A percentile compares a stretch with the other conserved stretches of the same genome.
These are phyloP conservation scores for Ramalina intermedia DNA, from an alignment of 495 filamentous ascomycete species.

Conservation along the genomic window DNA sequence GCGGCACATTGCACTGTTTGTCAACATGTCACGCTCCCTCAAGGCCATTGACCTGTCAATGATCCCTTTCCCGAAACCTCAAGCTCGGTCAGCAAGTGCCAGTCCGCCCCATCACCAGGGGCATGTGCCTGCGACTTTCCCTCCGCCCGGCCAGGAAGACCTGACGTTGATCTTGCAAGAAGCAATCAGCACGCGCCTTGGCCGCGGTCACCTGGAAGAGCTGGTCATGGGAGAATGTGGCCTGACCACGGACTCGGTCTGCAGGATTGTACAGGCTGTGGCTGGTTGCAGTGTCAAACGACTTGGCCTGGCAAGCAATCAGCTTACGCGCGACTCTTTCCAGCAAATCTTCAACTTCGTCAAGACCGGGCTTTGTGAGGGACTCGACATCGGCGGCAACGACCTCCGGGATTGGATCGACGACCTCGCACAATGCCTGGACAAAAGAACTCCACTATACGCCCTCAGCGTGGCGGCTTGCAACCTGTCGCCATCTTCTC, in stretches of 20 bases:
- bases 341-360: conserved; percentile 65
- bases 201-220: conserved; percentile 63
- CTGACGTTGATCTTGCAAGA: conserved; percentile 50
- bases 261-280: conserved; percentile 59
- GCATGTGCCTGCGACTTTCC: conserved; percentile 9
- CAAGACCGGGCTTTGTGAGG: conserved; percentile 61
- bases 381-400: conserved; percentile 89
- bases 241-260: conserved; percentile 52
- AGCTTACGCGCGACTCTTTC: conserved; percentile 55
- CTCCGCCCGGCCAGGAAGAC: conserved; percentile 21
- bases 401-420: conserved; percentile 56
- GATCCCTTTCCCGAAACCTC: conserved; percentile 56
- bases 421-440: conserved; percentile 47
- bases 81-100: conserved; percentile 15
- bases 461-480: conserved; percentile 82
- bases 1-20: conserved; percentile 79
- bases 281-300: conserved; percentile 58
- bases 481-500: conserved; percentile 53
- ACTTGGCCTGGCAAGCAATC: conserved; percentile 70
- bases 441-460: conserved; percentile 50
- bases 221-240: conserved; percentile 70
- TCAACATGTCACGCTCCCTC: conserved; percentile 75
- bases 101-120: conserved; percentile 4
- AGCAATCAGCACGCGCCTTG: conserved; percentile 61
- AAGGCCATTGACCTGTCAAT: conserved; percentile 77